These are phyloP conservation scores for Besnoitia besnoiti DNA, from an alignment of 169 alveolate genomes.

Conservation along the genomic window DNA sequence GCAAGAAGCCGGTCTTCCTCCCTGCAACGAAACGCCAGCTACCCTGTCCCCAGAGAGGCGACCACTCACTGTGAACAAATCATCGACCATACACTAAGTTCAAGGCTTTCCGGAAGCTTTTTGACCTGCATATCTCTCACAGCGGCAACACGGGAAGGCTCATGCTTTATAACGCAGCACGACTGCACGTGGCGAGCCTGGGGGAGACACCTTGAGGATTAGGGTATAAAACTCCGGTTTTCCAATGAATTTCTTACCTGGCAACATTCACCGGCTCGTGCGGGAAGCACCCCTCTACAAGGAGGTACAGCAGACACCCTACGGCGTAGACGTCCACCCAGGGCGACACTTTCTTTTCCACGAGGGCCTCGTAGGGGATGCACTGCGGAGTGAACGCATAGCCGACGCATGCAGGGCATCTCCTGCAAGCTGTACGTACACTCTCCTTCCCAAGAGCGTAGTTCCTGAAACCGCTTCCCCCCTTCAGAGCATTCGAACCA, in stretches of 20 bases:
- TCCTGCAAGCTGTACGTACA: background rate
- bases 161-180: too few species aligned
- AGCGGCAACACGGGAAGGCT: too few species aligned
- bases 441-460: background rate
- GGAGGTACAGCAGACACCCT: conserved; percentile 23
- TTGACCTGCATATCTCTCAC: too few species aligned
- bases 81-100: too few species aligned
- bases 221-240: too few species aligned
- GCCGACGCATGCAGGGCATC: background rate
- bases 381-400: conserved; percentile 28
- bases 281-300: conserved; percentile 45
- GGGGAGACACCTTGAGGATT: too few species aligned
- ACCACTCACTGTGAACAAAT: too few species aligned
- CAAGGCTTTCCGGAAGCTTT: too few species aligned
- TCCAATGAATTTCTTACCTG: background rate
- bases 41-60: too few species aligned
- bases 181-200: too few species aligned
- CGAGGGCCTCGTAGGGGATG: background rate
- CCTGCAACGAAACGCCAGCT: too few species aligned
- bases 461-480: background rate
- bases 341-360: background rate
- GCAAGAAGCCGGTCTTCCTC: background rate
- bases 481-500: background rate
- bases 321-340: conserved; percentile 38
- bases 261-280: background rate